Base-by-base conservation (phyloP, 352 stramenopile species). In the Elongisporangium undulatum region DNA sequence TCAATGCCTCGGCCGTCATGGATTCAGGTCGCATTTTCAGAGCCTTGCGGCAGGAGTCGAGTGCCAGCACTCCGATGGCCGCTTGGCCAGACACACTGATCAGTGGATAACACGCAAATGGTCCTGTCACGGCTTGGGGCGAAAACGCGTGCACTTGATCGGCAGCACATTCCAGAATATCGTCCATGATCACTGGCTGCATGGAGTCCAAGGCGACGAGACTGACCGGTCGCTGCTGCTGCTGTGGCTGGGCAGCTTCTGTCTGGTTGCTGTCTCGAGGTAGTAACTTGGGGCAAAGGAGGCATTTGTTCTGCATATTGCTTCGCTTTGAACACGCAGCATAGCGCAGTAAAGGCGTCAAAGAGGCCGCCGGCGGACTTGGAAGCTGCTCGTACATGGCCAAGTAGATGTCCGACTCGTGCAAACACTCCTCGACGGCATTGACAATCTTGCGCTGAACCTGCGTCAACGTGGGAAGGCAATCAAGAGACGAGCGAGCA, bases 331-430 rank as follows among this genome's bases (percentile, higher is more conserved):
- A 89, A 12, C 69, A 72, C 4, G 72, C 84, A 1, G 70, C 69
- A 53, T 84, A 90, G 0, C 72, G 66, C 12, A 94, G 53, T 6
- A 84, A 22, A 0, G 72, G 68, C 21, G 39, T 74, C 3, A 71
- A 51, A 0, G 67, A 72, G 0, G 63, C 56, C 13, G 52, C 49
- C 13, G 63, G 60, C 0, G 68, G 77, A 48, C 72, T 73, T 1
- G 80, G 76, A n/a, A 90, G 64, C 2, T 62, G 50, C 45, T 94
- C 80, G 41, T 76, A 71, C 65, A 91, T 77, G 1, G 66, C 80
- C 10, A 94, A 34, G 63, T 94, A 94, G 45, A 91, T 51, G 54
- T 92, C 84, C 34, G 76, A 89, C 29, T 91, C 80, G 39, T 61
- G 79, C 26, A 94, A 63, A 59, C 82, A 92, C 16, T 61, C 49